Conservation (phyloP, 73 alveolate genomes). For the Paramecium biaurelia region DNA sequence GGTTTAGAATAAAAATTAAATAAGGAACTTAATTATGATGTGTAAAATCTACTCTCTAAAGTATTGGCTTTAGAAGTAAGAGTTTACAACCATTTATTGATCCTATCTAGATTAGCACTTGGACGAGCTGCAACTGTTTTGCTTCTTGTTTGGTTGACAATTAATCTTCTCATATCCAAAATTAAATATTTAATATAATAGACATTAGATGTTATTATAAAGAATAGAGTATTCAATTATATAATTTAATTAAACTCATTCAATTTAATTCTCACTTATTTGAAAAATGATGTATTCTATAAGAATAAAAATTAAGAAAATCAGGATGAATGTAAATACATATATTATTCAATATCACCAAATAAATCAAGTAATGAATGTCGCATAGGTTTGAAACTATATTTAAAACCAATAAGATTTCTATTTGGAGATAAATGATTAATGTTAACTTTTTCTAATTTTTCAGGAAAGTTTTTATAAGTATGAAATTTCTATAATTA, state of each 20-base stretch:
- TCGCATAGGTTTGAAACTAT: constrained; percentile 30
- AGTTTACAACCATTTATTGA: constrained; percentile 58
- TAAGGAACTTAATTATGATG: constrained; percentile 58
- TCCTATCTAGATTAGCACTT: constrained; percentile 50
- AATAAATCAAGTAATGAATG: background rate
- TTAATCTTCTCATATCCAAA: constrained; percentile 51
- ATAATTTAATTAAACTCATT: too few species aligned
- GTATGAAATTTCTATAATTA: background rate
- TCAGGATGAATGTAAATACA: background rate
- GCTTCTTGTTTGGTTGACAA: background rate
- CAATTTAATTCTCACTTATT: too few species aligned
- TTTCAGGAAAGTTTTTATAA: background rate
- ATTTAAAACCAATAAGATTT: constrained; percentile 7
- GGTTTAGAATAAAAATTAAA: constrained; percentile 60
- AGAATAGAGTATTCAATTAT: too few species aligned
- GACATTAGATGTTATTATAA: too few species aligned
- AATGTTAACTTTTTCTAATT: background rate
- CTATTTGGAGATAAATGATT: constrained; percentile 45
- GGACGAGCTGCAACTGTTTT: constrained; percentile 42
- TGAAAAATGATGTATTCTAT: too few species aligned
- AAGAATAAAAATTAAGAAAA: background rate
- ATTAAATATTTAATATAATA: background rate
- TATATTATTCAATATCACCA: constrained; percentile 4
- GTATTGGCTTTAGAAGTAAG: constrained; percentile 53
- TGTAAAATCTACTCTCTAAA: constrained; percentile 49